These are phyloP conservation scores for Ophiocordyceps australis DNA, from an alignment of 2,329 filamentous ascomycete species.

Conservation along the genomic window DNA sequence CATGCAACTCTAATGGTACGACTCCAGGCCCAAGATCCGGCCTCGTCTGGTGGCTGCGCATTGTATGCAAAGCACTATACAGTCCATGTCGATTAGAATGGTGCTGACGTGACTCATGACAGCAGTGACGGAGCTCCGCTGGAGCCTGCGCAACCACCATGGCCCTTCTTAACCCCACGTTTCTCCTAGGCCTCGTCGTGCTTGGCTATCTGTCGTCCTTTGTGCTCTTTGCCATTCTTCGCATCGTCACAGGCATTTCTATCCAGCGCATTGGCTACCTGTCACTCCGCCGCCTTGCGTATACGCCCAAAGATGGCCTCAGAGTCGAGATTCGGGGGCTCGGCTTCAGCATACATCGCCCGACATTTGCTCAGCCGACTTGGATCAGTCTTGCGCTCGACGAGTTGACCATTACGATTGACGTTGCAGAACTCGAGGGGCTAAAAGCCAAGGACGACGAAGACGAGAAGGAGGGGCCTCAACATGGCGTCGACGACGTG, in stretches of 20 bases:
- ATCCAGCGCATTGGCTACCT: constrained; percentile 92
- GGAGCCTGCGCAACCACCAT: constrained; percentile 20
- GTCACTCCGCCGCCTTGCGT: constrained; percentile 78
- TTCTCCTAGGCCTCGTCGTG: constrained; percentile 70
- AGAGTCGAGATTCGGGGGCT: constrained; percentile 80
- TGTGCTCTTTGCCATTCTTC: constrained; percentile 79
- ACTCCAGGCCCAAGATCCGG: too few species aligned
- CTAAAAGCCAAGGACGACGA: constrained; percentile 18
- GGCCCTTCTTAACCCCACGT: constrained; percentile 57
- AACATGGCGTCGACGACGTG: constrained; percentile 6
- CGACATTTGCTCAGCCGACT: constrained; percentile 92
- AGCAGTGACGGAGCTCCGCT: constrained; percentile 1
- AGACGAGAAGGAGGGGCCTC: too few species aligned
- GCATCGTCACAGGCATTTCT: constrained; percentile 83
- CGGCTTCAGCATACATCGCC: constrained; percentile 74
- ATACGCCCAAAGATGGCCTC: constrained; percentile 75
- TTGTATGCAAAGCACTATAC: too few species aligned
- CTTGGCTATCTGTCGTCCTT: constrained; percentile 84
- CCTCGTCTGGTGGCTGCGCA: background rate
- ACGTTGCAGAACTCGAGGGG: constrained; percentile 47
- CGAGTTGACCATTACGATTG: constrained; percentile 70
- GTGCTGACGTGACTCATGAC: too few species aligned
- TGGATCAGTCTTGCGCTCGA: constrained; percentile 84
- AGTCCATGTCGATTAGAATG: too few species aligned
- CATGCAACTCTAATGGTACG: background rate